Evolutionary conservation across 257 asterid genomes (phyloP), one percentile per base, ranked within the genome.

Genomic region (Asclepias syriaca): DNA sequence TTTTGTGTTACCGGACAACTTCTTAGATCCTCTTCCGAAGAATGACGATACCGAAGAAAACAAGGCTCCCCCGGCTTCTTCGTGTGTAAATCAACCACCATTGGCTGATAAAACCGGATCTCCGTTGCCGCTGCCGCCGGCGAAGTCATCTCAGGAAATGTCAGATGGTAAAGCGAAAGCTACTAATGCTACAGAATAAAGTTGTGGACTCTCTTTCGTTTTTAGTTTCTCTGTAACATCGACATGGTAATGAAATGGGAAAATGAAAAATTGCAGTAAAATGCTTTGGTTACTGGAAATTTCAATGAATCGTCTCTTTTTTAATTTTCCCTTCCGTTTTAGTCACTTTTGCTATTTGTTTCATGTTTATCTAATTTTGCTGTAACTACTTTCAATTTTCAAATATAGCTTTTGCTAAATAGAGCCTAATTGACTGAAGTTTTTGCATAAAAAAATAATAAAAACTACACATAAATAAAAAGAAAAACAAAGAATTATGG

Each of bases 1-100:
- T 50, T 90, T 90, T 78, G 83, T 75, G 15, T 27, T 87, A 59
- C 90, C 95, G 21, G 96, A 87, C 71, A 75, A 86, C 59, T 84
- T 90, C 76, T 54, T 87, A 21, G 89, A 77, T 65, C 89, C 92
- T 3, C 59, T 65, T 0, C 79, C 85, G 49, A 87, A 82, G 11
- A 82, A 76, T 72, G 82, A 11, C 63, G 79, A 34, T 3, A 34
- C 75, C 6, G 76, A 43, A 37, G 69, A 69, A 49, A 70, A 32
- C 65, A 79, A 79, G 71, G 64, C 79, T 61, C 21, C 77, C 34
- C 57, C 79, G 4, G 22, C 61, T 37, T 19, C 54, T 14, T 81
- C 82, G 3, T 76, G 76, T n/a, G 68, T 74, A 3, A 68, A 72
- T 53, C 77, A 79, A 61, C 82, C 73, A 34, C 85, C 86, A 19